These are phyloP conservation scores for Lentinula novae-zelandiae DNA, from an alignment of 1,284 basidiomycete species.

Conservation along the genomic window DNA sequence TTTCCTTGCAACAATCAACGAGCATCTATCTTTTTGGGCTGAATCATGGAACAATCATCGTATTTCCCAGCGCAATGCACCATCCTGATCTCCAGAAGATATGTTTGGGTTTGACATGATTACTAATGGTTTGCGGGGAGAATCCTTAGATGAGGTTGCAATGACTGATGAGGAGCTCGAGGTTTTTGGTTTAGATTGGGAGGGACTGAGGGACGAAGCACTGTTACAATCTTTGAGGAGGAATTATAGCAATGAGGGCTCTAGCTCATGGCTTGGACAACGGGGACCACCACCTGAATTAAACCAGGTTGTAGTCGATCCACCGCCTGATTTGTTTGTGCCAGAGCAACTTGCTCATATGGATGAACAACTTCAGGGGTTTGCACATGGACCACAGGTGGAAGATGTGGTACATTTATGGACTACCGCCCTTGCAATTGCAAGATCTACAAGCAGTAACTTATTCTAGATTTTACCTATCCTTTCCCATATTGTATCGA, in stretches of 20 bases:
- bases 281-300: neutral
- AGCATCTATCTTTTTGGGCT: conserved; percentile 19
- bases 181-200: conserved; percentile 25
- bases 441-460: neutral
- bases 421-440: neutral
- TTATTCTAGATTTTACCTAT: too few relatives aligned
- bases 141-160: conserved; percentile 5
- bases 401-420: neutral
- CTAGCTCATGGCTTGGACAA: neutral
- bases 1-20: conserved; percentile 24
- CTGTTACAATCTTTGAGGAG: conserved; percentile 1
- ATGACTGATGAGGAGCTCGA: conserved; percentile 16
- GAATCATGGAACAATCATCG: conserved; percentile 25
- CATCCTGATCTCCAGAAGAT: conserved; percentile 19
- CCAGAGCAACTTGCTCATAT: neutral
- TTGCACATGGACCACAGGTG: neutral
- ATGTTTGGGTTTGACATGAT: conserved; percentile 25
- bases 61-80: conserved; percentile 16
- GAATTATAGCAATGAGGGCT: neutral
- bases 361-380: neutral
- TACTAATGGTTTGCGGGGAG: conserved; percentile 19
- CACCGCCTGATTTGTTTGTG: neutral
- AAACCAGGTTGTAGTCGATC: neutral
- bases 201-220: conserved; percentile 14
- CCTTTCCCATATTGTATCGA: too few relatives aligned